phyloP scores from a whole-genome alignment of 768 basidiomycete species.

The Pulveroboletus frians region DNA sequence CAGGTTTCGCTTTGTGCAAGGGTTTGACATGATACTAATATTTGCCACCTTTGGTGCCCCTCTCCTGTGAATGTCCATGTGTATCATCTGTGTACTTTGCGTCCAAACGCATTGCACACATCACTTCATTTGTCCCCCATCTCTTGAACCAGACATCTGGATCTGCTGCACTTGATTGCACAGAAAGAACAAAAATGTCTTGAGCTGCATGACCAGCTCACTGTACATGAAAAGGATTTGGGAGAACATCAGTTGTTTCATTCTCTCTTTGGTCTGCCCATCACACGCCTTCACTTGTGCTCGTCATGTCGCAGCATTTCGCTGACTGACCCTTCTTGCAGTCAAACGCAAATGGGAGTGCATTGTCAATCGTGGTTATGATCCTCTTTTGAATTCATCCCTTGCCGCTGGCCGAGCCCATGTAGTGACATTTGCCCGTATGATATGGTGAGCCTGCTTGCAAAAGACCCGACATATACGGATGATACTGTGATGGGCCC shows the following conservation, averaged over 20 bases:
- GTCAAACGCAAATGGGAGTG: constrained; percentile 84
- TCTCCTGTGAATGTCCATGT: not conserved
- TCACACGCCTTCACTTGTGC: not conserved
- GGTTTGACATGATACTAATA: not conserved
- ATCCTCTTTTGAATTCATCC: constrained; percentile 2
- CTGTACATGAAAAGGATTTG: constrained; percentile 67
- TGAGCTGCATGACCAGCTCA: constrained; percentile 72
- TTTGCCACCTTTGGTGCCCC: too few species aligned
- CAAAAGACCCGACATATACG: too few species aligned
- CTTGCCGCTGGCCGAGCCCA: constrained; percentile 5
- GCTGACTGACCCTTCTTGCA: constrained; percentile 18
- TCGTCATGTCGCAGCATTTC: not conserved
- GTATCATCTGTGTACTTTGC: not conserved
- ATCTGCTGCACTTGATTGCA: constrained; percentile 77
- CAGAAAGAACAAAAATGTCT: constrained; percentile 83
- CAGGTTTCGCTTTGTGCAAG: not conserved
- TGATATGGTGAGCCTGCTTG: too few species aligned
- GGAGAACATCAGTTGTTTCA: constrained; percentile 43
- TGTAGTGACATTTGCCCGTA: too few species aligned
- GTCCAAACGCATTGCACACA: not conserved
- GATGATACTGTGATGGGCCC: too few species aligned
- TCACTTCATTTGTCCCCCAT: not conserved
- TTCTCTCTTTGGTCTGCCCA: not conserved
- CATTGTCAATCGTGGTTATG: constrained; percentile 57
- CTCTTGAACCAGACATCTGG: constrained; percentile 54